Base-by-base conservation (phyloP, 2,329 filamentous ascomycete species). In the Alternaria ventricosa region DNA sequence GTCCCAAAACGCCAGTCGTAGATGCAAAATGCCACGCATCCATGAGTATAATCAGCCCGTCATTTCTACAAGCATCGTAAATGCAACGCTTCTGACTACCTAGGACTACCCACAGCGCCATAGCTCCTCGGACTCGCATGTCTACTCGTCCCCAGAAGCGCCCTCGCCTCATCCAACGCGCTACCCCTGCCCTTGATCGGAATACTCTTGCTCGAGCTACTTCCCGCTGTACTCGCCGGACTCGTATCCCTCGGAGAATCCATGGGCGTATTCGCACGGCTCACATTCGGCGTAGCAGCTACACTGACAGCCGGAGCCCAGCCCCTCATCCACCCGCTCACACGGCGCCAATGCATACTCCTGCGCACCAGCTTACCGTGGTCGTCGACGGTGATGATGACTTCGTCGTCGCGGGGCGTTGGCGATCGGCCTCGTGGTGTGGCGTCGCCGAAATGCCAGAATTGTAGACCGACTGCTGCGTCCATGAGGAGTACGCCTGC, bases 261-360 rank as follows among this genome's bases (percentile, higher is more conserved):
- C 4, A 68, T 70, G 3, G 78, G 78, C 22, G 77, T 80, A 1
- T 54, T 53, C 1, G 72, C 72, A 2, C 75, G 69, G 57, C 74
- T 78, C 1, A 64, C 70, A 49, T 67, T 75, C 5, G 78, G 78
- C 5, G 77, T 79, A 0, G 71, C 79, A 6, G 76, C 75, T 8
- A 80, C 80, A 64, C 79, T 80, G 25, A 84, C 79, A 57, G 80
- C 84, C 1, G 88, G 88, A 36, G 89, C 84, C 88, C 88, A 90
- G 3, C 88, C 88, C 63, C 88, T 83, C 87, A 90, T 89, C 87
- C 87, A 90, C 10, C 88, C 88, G 60, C 82, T 87, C 6, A 89
- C 87, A 27, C 83, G 80, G 44, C 83, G 81, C 88, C 87, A 90
- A 55, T 82, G 82, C 82, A 84, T 83, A 57, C 79, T 79, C 60